phyloP scores from a whole-genome alignment of 306 rosid species.

The Fragaria iinumae region DNA sequence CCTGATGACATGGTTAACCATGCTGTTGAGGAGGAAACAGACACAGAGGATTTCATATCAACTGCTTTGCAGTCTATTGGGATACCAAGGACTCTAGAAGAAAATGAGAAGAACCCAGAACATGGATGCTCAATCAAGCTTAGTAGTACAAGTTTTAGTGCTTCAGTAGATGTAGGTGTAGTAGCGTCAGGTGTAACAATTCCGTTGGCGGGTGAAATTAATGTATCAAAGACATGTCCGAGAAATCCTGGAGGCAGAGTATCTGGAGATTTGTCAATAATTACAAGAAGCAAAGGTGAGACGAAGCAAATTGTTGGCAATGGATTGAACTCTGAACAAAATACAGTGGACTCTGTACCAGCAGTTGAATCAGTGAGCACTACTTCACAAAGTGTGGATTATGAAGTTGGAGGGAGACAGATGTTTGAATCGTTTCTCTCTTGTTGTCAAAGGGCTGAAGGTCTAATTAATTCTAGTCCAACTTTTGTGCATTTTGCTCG shows the following conservation, averaged over 20 bases:
- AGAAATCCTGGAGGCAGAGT: conserved; percentile 24
- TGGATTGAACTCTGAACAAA: conserved; percentile 12
- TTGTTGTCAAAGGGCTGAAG: not conserved
- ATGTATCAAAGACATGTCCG: conserved; percentile 9
- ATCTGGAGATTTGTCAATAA: conserved; percentile 9
- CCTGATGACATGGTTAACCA: not conserved
- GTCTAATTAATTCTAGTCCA: not conserved
- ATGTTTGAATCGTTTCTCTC: not conserved
- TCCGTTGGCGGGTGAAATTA: conserved; percentile 24
- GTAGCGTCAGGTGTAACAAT: conserved; percentile 27
- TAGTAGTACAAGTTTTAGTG: conserved; percentile 17
- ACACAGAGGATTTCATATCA: conserved; percentile 8
- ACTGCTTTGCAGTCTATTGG: conserved; percentile 20
- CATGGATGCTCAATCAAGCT: conserved; percentile 19
- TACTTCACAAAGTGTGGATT: not conserved
- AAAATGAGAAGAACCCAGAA: conserved; percentile 12
- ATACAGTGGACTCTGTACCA: not conserved
- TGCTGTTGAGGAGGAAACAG: conserved; percentile 14
- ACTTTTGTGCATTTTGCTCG: not conserved
- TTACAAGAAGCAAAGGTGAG: conserved; percentile 24
- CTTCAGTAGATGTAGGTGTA: conserved; percentile 19
- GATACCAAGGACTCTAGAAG: conserved; percentile 21
- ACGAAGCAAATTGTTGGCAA: conserved; percentile 4
- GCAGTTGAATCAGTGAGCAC: conserved; percentile 5
- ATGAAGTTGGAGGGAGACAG: conserved; percentile 1